Percentiles rank a stretch among this genome's conserved stretches.
phyloP scores from a whole-genome alignment of 495 filamentous ascomycete genomes.

The Hypoxylon lienhwacheense region DNA sequence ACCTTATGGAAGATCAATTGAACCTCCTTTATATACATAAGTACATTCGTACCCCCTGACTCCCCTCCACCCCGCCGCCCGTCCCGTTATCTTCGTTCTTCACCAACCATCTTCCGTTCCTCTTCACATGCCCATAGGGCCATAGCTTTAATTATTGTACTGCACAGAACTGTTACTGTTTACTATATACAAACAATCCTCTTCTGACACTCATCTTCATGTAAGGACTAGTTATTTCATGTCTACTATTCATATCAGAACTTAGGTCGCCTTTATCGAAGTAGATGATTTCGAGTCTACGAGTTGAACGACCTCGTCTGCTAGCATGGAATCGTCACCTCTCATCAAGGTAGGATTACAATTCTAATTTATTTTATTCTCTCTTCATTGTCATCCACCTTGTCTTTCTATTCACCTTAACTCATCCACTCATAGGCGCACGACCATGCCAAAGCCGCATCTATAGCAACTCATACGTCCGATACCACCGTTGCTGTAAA shows the following conservation, averaged over 20 bases:
- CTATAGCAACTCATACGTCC: constrained; percentile 67
- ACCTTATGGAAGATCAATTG: too few species aligned
- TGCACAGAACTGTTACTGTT: background rate
- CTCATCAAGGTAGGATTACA: constrained; percentile 45
- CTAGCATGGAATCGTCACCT: constrained; percentile 49
- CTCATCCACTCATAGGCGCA: constrained; percentile 64
- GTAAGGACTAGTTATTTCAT: too few species aligned
- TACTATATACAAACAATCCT: too few species aligned
- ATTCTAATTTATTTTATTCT: constrained; percentile 1
- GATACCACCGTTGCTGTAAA: constrained; percentile 79
- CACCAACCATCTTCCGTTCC: background rate
- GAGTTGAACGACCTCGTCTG: background rate
- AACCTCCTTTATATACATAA: constrained; percentile 11
- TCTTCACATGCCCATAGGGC: constrained; percentile 21
- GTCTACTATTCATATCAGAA: background rate
- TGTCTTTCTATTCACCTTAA: constrained; percentile 20
- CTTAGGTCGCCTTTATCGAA: constrained; percentile 1
- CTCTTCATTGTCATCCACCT: background rate
- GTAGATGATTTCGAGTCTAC: background rate
- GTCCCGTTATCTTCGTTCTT: constrained; percentile 1
- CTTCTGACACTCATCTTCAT: constrained; percentile 13
- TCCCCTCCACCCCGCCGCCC: constrained; percentile 13
- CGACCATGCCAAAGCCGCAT: constrained; percentile 83
- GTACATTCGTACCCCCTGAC: background rate
- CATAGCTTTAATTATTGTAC: constrained; percentile 19